phyloP scores from a whole-genome alignment of 495 filamentous ascomycete species.

The Aspergillus biplanus region DNA sequence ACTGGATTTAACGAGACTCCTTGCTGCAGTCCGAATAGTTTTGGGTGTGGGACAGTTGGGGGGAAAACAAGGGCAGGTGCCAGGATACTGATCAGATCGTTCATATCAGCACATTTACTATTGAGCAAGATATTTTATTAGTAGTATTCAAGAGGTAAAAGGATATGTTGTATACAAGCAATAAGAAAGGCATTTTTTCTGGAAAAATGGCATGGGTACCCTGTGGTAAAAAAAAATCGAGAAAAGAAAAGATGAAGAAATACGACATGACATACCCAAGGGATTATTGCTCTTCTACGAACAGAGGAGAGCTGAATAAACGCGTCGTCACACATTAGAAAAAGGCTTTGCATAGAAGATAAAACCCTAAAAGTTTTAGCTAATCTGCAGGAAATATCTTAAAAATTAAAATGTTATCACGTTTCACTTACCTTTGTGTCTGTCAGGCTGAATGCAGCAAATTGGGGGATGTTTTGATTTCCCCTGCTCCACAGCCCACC shows the following conservation, averaged over 20 bases:
- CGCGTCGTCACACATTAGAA: slow-evolving; percentile 29
- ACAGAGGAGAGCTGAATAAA: slow-evolving; percentile 30
- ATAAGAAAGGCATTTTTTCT: not conserved
- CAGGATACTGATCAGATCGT: slow-evolving; percentile 35
- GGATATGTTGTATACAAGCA: not conserved
- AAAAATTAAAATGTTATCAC: slow-evolving; percentile 7
- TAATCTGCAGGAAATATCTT: not conserved
- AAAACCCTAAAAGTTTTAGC: not conserved
- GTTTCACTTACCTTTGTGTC: slow-evolving; percentile 19
- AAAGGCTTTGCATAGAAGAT: slow-evolving; percentile 3
- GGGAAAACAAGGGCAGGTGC: slow-evolving; percentile 42
- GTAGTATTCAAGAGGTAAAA: slow-evolving; percentile 8
- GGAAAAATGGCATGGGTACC: not conserved
- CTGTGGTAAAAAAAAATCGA: slow-evolving; percentile 5
- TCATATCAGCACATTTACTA: slow-evolving; percentile 44
- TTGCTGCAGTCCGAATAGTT: slow-evolving; percentile 29
- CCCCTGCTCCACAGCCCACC: slow-evolving; percentile 41
- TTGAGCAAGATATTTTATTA: slow-evolving; percentile 14
- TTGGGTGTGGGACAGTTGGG: slow-evolving; percentile 33
- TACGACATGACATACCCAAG: slow-evolving; percentile 36
- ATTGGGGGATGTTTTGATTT: slow-evolving; percentile 45
- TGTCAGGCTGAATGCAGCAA: slow-evolving; percentile 21
- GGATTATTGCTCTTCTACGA: slow-evolving; percentile 36
- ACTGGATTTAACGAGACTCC: slow-evolving; percentile 16
- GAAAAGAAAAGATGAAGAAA: slow-evolving; percentile 12